A percentile compares a stretch with the other conserved stretches of the same genome.
Evolutionary conservation across 805 yeast species (phyloP).

Genomic region (Starmerella geochares): DNA sequence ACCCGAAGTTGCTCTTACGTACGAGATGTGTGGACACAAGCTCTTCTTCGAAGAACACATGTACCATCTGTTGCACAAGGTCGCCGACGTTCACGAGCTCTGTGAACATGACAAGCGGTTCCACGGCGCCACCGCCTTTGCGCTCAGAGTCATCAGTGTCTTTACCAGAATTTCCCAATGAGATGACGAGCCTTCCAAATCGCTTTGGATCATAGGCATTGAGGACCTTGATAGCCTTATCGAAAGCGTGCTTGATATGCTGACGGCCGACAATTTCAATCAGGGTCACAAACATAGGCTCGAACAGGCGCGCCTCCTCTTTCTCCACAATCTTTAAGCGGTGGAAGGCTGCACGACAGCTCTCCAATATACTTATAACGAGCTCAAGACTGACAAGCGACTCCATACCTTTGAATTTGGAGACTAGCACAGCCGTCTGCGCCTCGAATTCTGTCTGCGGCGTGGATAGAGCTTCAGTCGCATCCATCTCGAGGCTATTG

Average conservation of each 20-base stretch:
- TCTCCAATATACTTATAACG: constrained; percentile 58
- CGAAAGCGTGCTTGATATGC: constrained; percentile 82
- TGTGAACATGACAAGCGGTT: constrained; percentile 76
- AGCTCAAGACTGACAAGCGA: constrained; percentile 71
- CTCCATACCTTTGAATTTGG: constrained; percentile 65
- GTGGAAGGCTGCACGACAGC: constrained; percentile 54
- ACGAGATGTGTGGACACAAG: constrained; percentile 47
- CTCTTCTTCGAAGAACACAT: constrained; percentile 82
- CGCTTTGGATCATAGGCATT: constrained; percentile 57
- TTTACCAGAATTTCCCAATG: background rate
- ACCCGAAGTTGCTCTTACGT: constrained; percentile 66
- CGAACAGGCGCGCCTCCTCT: constrained; percentile 40
- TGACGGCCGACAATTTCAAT: constrained; percentile 51
- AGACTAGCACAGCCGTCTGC: constrained; percentile 62
- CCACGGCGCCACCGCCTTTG: constrained; percentile 37
- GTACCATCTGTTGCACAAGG: constrained; percentile 81
- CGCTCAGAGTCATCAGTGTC: constrained; percentile 14
- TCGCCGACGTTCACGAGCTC: constrained; percentile 91
- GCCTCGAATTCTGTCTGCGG: constrained; percentile 54
- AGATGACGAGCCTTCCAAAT: constrained; percentile 27
- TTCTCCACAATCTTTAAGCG: constrained; percentile 39
- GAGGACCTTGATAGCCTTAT: constrained; percentile 61
- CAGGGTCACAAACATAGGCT: constrained; percentile 58
- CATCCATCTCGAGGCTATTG: background rate
- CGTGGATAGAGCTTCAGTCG: constrained; percentile 3